Conservation (phyloP, 2,329 filamentous ascomycete species). For the Phaeosphaeria sp. region DNA sequence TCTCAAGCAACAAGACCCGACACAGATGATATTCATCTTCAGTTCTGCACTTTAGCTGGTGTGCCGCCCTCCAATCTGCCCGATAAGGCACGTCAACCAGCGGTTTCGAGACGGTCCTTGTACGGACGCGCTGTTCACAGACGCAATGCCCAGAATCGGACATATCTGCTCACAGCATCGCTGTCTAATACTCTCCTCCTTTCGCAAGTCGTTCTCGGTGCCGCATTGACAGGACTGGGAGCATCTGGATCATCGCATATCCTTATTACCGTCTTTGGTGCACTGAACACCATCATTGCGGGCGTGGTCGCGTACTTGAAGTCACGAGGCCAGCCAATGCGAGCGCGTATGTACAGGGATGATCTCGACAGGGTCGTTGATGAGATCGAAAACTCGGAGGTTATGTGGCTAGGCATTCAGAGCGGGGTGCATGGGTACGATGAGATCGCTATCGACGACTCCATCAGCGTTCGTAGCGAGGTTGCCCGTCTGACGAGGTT, state of each 20-base stretch:
- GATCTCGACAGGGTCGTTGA: slow-evolving; percentile 50
- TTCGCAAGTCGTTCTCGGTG: slow-evolving; percentile 49
- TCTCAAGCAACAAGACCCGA: neutral
- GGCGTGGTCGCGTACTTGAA: slow-evolving; percentile 51
- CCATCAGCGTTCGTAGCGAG: slow-evolving; percentile 47
- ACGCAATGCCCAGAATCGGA: slow-evolving; percentile 38
- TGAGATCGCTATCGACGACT: slow-evolving; percentile 53
- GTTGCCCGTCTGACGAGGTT: slow-evolving; percentile 25
- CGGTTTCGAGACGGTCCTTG: slow-evolving; percentile 38
- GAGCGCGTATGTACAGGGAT: slow-evolving; percentile 50
- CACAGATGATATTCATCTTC: slow-evolving; percentile 33
- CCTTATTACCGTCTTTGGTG: slow-evolving; percentile 50
- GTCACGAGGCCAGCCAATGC: slow-evolving; percentile 49
- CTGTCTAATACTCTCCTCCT: slow-evolving; percentile 48
- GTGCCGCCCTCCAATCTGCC: slow-evolving; percentile 40
- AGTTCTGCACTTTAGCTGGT: slow-evolving; percentile 49
- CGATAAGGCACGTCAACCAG: slow-evolving; percentile 14
- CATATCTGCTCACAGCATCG: slow-evolving; percentile 46
- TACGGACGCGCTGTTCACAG: slow-evolving; percentile 45
- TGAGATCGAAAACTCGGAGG: slow-evolving; percentile 51
- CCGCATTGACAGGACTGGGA: slow-evolving; percentile 49
- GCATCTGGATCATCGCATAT: slow-evolving; percentile 43
- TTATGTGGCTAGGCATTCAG: slow-evolving; percentile 54
- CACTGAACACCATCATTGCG: slow-evolving; percentile 50
- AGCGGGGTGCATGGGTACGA: slow-evolving; percentile 53